These are phyloP conservation scores for Trichoderma endophyticum DNA, from an alignment of 2,329 filamentous ascomycete genomes.

Conservation along the genomic window DNA sequence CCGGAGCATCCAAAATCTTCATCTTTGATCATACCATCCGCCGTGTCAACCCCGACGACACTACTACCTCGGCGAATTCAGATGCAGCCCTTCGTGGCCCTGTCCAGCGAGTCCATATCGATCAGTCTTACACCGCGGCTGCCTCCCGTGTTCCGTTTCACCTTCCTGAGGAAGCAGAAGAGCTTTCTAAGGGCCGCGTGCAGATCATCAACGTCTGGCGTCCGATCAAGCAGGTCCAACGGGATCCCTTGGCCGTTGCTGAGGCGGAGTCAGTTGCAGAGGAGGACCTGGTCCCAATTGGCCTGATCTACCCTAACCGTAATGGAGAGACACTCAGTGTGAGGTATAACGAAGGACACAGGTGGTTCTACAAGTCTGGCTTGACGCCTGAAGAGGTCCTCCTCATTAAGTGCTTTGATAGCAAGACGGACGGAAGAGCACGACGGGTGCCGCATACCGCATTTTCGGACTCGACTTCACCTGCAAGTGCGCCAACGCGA, in stretches of 20 bases:
- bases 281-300: constrained; percentile 46
- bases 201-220: constrained; percentile 56
- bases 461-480: constrained; percentile 45
- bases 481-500: constrained; percentile 44
- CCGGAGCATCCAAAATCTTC: constrained; percentile 52
- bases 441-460: constrained; percentile 54
- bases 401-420: constrained; percentile 62
- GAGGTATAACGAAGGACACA: constrained; percentile 39
- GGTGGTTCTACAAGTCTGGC: constrained; percentile 52
- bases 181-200: constrained; percentile 43
- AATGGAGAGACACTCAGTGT: constrained; percentile 49
- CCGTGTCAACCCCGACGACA: constrained; percentile 25
- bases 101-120: constrained; percentile 52
- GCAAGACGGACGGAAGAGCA: constrained; percentile 51
- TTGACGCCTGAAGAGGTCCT: constrained; percentile 53
- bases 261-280: constrained; percentile 50
- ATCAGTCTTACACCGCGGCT: constrained; percentile 51
- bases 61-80: neutral
- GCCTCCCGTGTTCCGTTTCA: constrained; percentile 38
- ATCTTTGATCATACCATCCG: constrained; percentile 63
- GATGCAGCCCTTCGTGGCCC: constrained; percentile 44
- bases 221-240: constrained; percentile 48
- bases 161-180: constrained; percentile 43
- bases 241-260: constrained; percentile 53
- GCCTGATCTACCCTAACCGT: constrained; percentile 50